Base-by-base conservation (phyloP, 805 yeast genomes). In the Naumovozyma baii region DNA sequence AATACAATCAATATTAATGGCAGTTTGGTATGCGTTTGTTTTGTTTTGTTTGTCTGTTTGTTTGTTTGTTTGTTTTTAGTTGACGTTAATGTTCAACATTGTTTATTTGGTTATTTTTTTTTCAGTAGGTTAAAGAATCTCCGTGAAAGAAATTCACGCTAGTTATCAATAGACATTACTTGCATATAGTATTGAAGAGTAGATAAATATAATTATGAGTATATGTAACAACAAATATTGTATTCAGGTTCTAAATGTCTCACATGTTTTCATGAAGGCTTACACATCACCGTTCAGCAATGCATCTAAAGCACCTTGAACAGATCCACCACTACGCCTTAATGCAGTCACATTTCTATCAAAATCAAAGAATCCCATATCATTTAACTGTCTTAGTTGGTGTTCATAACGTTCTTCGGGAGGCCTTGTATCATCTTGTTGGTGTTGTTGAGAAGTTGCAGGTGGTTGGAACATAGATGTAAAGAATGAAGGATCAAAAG, bases 301-400 rank as follows among this genome's bases (percentile, higher is more conserved):
- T 39, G 85, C 83, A 62, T 90, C 96, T 38, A 90, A 70, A 9
- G 98, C 98, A 34, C 96, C 96, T 65, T 90, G 96, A 18, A 90
- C 96, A 46, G 88, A 84, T 7, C 98, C 98, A 26, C 98, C 98
- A 40, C 90, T 78, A 64, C 97, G 78, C 67, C 96, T 78, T 52
- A 92, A 72, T 1, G 97, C 97, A 20, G 78, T 79, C 18, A 92
- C 87, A 56, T 92, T 92, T 50, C 84, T 73, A 50, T 90, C 97
- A 57, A 90, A 90, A 50, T 90, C 96, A 49, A 75, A 77, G 66
- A 90, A 90, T 5, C 92, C 92, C 73, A 83, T 80, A 54, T 83
- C 90, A 55, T 81, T 83, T 52, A 80, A 66, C 55, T 82, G 90
- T 51, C 83, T 74, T 46, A 80, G 63, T 57, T 80, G 92, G 2